Evolutionary conservation across 495 filamentous ascomycete species (phyloP).

Genomic region (Penicillium manginii): DNA sequence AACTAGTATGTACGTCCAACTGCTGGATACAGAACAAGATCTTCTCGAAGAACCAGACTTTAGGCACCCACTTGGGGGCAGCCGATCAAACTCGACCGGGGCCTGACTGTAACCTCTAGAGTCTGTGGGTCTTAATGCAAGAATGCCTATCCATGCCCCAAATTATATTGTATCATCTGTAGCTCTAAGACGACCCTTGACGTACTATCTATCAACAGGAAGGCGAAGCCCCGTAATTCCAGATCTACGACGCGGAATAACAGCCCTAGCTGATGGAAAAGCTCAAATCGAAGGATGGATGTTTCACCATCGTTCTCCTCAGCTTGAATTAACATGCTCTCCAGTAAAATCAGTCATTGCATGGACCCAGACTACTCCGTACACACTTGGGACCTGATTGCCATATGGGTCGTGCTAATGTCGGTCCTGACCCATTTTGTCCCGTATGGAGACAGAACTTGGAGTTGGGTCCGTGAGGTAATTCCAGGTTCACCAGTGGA

Average conservation of each 20-base stretch:
- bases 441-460: slow-evolving; percentile 12
- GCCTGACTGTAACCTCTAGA: not conserved
- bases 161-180: not conserved
- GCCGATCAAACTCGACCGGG: not conserved
- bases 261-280: not conserved
- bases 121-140: not conserved
- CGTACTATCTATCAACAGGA: not conserved
- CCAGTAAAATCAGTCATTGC: not conserved
- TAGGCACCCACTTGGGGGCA: too few species aligned
- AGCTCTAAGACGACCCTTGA: not conserved
- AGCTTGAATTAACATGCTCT: not conserved
- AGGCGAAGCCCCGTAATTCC: not conserved
- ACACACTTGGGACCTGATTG: not conserved
- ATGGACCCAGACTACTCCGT: not conserved
- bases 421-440: slow-evolving; percentile 11
- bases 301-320: not conserved
- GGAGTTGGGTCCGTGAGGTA: slow-evolving; percentile 12
- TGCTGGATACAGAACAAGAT: not conserved
- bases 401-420: not conserved
- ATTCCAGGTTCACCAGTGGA: slow-evolving; percentile 4
- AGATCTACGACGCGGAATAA: not conserved
- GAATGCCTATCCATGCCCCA: slow-evolving; percentile 7
- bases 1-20: not conserved
- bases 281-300: not conserved
- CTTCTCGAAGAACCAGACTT: slow-evolving; percentile 1